These are phyloP conservation scores for Flaveria robusta DNA, from an alignment of 129 eudicot species.

Conservation along the genomic window DNA sequence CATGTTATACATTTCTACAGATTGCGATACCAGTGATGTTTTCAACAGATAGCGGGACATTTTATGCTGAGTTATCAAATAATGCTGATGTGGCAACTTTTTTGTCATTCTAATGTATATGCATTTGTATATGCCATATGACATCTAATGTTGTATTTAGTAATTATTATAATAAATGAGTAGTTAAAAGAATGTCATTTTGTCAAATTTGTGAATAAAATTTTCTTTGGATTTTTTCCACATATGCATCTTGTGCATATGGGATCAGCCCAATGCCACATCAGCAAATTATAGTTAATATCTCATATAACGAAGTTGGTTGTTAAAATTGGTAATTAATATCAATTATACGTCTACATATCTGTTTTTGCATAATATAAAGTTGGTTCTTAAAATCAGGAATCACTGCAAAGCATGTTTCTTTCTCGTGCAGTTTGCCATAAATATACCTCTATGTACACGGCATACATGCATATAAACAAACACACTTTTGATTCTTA, in stretches of 20 bases:
- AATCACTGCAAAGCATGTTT: neutral
- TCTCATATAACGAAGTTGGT: neutral
- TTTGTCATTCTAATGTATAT: neutral
- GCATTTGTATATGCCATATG: neutral
- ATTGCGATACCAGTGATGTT: neutral
- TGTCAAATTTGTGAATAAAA: neutral
- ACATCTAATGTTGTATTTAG: neutral
- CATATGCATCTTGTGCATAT: slow-evolving; percentile 8
- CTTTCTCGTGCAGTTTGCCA: neutral
- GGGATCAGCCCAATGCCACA: neutral
- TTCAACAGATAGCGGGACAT: neutral
- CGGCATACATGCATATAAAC: neutral
- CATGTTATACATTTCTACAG: neutral
- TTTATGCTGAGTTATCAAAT: neutral
- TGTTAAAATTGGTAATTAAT: slow-evolving; percentile 1
- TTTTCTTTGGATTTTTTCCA: neutral
- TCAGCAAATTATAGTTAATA: neutral
- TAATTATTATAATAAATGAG: neutral
- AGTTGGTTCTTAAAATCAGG: neutral
- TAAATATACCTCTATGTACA: neutral
- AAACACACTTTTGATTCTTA: slow-evolving; percentile 16
- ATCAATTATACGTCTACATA: neutral
- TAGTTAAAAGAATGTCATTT: neutral
- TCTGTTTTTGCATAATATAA: neutral
- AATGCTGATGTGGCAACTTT: neutral